Base-by-base conservation (phyloP, 139 green algal genomes). In the Tetradesmus obliquus region DNA sequence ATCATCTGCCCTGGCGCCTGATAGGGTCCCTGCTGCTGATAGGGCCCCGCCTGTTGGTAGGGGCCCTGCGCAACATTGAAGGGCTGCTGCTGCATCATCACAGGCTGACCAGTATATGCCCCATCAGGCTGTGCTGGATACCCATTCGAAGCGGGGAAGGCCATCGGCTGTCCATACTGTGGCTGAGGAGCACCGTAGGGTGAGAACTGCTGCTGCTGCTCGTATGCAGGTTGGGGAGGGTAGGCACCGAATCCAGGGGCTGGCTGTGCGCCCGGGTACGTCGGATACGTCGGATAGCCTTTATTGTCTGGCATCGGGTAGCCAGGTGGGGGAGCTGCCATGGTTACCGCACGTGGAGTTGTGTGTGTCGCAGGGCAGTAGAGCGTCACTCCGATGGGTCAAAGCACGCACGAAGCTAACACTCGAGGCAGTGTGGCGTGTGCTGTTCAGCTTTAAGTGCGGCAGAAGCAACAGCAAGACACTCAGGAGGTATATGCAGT, bases 1-100 rank as follows among this genome's bases (percentile, higher is more conserved):
- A 83, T 55, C 86, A 84, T 83, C 86, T 90, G 86, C 5, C 86
- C 86, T 60, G 86, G 86, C 12, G 86, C 86, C 53, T 90, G 86
- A 10, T 90, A 84, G 45, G 80, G 51, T 7, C 12, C 45, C 13
- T 22, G 45, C 2, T 22, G 4, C 12, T n/a, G 80, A 51, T 62
- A 58, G 51, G 17, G 45, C 22, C 17, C 17, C 76, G 19, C 13
- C 66, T n/a, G 66, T 19, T 76, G 66, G 66, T 76, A 76, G 7
- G 74, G 84, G 57, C 32, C 84, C 62, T 66, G 84, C 62, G 81
- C 62, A n/a, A 57, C 45, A 3, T 10, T 54, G 20, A 58, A 58
- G 8, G 62, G 57, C 60, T 79, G 69, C 82, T 88, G 84, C 62
- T 89, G 84, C 32, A 88, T 79, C 84, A 88, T 88, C 8, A 55